A percentile compares a stretch with the other conserved stretches of the same genome.
These are phyloP conservation scores for Chaetomium sp. DNA, from an alignment of 2,329 filamentous ascomycete genomes.

Conservation along the genomic window DNA sequence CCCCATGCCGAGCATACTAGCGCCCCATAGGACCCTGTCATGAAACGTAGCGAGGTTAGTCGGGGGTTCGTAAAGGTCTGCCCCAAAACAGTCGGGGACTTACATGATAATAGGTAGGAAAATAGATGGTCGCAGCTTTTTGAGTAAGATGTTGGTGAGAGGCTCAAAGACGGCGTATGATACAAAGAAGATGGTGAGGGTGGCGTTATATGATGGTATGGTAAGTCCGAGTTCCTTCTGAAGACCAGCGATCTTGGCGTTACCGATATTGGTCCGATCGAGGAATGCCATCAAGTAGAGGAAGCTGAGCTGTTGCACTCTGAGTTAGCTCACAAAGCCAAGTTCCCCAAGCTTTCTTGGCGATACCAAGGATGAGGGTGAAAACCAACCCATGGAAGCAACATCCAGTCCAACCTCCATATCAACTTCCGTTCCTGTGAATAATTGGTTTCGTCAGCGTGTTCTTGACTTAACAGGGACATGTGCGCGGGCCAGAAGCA, in stretches of 20 bases:
- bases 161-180: constrained; percentile 76
- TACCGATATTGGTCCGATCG: constrained; percentile 71
- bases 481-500: not conserved
- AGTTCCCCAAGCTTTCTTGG: not conserved
- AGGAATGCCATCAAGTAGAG: constrained; percentile 71
- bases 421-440: constrained; percentile 31
- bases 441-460: not conserved
- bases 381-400: constrained; percentile 31
- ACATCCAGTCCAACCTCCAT: constrained; percentile 28
- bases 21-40: constrained; percentile 55
- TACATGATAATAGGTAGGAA: constrained; percentile 81
- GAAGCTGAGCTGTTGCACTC: constrained; percentile 50
- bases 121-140: constrained; percentile 65
- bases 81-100: constrained; percentile 24
- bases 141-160: constrained; percentile 73
- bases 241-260: constrained; percentile 55
- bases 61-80: not conserved
- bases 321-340: not conserved
- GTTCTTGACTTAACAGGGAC: not conserved
- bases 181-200: constrained; percentile 79
- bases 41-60: not conserved
- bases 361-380: too few relatives aligned
- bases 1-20: constrained; percentile 63
- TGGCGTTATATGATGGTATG: constrained; percentile 62
- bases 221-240: constrained; percentile 53